Percentiles rank a stretch among this genome's conserved stretches.
Evolutionary conservation across 176 grass and related monocot species (phyloP).

Genomic region (Tillandsia fasciculata): DNA sequence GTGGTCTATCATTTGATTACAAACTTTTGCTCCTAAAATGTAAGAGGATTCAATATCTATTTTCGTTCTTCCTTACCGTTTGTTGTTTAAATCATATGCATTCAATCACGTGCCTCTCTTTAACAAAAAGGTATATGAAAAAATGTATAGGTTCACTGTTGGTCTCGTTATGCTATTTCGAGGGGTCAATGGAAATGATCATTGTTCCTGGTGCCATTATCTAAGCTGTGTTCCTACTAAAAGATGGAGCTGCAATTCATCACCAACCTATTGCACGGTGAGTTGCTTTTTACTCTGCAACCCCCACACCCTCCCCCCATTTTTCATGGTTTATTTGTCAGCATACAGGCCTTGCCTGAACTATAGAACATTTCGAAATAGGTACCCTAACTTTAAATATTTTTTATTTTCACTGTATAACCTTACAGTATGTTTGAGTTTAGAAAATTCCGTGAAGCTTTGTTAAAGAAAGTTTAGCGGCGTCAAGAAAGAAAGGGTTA

Average conservation of each 20-base stretch:
- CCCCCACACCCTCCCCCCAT: not conserved
- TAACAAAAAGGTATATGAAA: not conserved
- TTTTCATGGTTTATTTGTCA: not conserved
- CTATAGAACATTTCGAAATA: slow-evolving; percentile 5
- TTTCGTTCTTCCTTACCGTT: not conserved
- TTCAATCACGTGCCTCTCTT: not conserved
- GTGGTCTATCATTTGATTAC: not conserved
- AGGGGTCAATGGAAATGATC: slow-evolving; percentile 62
- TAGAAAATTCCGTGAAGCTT: not conserved
- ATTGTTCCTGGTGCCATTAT: slow-evolving; percentile 84
- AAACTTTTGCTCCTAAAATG: not conserved
- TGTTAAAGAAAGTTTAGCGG: too few relatives aligned
- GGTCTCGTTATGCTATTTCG: slow-evolving; percentile 53
- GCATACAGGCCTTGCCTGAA: not conserved
- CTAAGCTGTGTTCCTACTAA: slow-evolving; percentile 62
- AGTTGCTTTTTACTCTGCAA: not conserved
- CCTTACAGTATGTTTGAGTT: not conserved
- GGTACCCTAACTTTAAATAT: too few relatives aligned
- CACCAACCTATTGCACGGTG: slow-evolving; percentile 37
- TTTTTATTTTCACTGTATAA: too few relatives aligned
- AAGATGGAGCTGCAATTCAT: slow-evolving; percentile 46
- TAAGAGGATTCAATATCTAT: not conserved
- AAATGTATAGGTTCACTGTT: slow-evolving; percentile 44
- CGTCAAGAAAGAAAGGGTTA: too few relatives aligned
- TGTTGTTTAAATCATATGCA: not conserved